phyloP scores from a whole-genome alignment of 2,329 filamentous ascomycete species.

The Colletotrichum sp. region DNA sequence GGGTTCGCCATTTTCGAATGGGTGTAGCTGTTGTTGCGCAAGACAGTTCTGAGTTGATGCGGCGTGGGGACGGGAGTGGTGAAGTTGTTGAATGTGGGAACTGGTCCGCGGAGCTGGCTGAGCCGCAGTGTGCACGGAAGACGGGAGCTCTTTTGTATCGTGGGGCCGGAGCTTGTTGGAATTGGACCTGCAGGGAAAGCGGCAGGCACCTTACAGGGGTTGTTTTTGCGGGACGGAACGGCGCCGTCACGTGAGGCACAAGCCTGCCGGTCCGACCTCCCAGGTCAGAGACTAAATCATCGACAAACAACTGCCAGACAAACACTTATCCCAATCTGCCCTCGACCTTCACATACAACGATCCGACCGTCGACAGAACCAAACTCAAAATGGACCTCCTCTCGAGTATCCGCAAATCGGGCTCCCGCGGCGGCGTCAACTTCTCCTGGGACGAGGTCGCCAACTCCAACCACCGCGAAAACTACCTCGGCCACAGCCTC shows the following conservation, averaged over 20 bases:
- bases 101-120: background rate
- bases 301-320: background rate
- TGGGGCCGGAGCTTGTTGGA: conserved; percentile 11
- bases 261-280: background rate
- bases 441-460: conserved; percentile 98
- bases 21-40: background rate
- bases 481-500: conserved; percentile 85
- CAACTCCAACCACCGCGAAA: conserved; percentile 85
- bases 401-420: conserved; percentile 86
- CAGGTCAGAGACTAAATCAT: background rate
- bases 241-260: background rate
- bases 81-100: background rate
- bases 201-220: background rate
- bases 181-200: background rate
- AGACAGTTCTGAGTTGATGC: background rate
- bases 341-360: background rate
- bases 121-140: conserved; percentile 1
- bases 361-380: background rate
- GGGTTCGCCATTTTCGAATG: conserved; percentile 43
- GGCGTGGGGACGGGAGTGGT: background rate
- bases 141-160: conserved; percentile 6
- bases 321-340: background rate
- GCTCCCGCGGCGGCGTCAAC: conserved; percentile 91
- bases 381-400: conserved; percentile 76
- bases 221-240: background rate